Evolutionary conservation across 2,329 filamentous ascomycete species (phyloP), one percentile per base, ranked within the genome.

Genomic region (Plectosphaerella plurivora): DNA sequence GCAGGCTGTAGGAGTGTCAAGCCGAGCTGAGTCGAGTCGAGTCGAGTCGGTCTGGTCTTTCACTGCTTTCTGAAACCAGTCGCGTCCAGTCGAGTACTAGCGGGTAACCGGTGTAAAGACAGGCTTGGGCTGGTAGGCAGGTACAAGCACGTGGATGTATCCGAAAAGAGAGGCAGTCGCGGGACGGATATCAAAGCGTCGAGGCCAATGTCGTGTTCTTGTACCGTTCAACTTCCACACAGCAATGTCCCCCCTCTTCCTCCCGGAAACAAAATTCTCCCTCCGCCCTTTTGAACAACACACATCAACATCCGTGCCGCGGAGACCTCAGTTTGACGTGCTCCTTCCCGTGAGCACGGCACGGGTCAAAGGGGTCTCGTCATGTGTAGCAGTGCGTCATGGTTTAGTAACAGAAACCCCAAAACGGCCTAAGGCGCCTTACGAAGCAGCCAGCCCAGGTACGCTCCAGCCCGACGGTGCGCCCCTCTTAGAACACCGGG

Each of bases 371-470:
- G 24, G 47, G 49, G 45, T 49, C 39, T 42, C 49, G 42, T 45
- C 41, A 20, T 22, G 51, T 50, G 51, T 52, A 45, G 45, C 28
- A 39, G 44, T 28, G 53, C 56, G 53, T 61, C 52, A 57, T 57
- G 44, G 57, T 61, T 64, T 59, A 57, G 58, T 63, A 64, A 62
- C 51, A 63, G 57, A 60, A 63, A 62, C 53, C 58, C 41, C 44
- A 51, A 58, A 51, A 6, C 7, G 57, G 58, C 25, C 51, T 58
- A 54, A 53, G 11, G 42, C n/a, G 58, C 25, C 51, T 58, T 52
- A 53, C 10, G 42, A 36, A 46, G 28, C 28, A 33, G 28, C 50
- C 36, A 45, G 50, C 20, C 45, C 46, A 50, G 55, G 24, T 22
- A 35, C 2, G 35, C 42, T 39, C 37, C 37, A 39, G 16, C 15